phyloP scores from a whole-genome alignment of 1,139 yeast genomes.

The Waltiozyma sp. region DNA sequence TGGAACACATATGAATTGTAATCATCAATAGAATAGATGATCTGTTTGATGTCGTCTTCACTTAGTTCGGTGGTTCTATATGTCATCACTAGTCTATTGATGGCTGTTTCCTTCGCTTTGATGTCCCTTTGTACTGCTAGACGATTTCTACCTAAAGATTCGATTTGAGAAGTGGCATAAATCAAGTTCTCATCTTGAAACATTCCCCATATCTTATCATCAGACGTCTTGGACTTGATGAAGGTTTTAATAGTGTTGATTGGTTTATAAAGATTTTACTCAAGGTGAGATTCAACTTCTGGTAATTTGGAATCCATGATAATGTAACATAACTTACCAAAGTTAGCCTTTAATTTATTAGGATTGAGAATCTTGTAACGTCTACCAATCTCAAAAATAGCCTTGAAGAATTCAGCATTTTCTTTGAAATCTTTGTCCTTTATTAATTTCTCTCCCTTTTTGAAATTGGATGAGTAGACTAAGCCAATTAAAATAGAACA shows the following conservation, averaged over 20 bases:
- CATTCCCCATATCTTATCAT: constrained; percentile 29
- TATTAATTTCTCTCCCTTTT: constrained; percentile 49
- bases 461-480: constrained; percentile 62
- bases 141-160: constrained; percentile 45
- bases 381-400: constrained; percentile 61
- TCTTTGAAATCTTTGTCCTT: constrained; percentile 53
- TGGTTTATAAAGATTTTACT: constrained; percentile 61
- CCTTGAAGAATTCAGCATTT: constrained; percentile 59
- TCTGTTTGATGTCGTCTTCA: constrained; percentile 53
- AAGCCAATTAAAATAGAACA: constrained; percentile 66
- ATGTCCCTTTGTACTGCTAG: constrained; percentile 42
- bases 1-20: constrained; percentile 60
- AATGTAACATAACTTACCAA: constrained; percentile 69
- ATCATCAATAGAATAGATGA: constrained; percentile 63
- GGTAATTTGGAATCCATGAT: constrained; percentile 70
- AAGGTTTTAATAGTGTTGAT: constrained; percentile 46
- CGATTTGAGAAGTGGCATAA: constrained; percentile 54
- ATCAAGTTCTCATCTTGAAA: constrained; percentile 45
- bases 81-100: constrained; percentile 40
- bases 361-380: constrained; percentile 75
- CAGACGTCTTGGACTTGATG: constrained; percentile 25
- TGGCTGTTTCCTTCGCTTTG: constrained; percentile 49
- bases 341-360: constrained; percentile 61
- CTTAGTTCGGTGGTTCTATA: constrained; percentile 26
- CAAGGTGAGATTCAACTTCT: constrained; percentile 55